Evolutionary conservation across 345 rosid species (phyloP).

Genomic region (Arabidopsis suecica): DNA sequence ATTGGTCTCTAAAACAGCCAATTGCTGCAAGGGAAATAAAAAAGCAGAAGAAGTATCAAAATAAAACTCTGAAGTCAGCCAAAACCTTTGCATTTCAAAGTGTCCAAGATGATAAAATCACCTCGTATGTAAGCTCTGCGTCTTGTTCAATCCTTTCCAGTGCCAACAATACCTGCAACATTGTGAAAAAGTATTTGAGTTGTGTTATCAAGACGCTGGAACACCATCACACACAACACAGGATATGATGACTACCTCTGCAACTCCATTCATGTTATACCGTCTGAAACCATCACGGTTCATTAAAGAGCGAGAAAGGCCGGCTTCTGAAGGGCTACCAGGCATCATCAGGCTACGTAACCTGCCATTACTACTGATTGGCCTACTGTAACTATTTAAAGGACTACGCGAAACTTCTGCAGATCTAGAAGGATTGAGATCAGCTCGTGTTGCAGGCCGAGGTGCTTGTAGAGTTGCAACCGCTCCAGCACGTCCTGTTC

Average conservation of each 20-base stretch:
- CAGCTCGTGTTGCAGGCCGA: slow-evolving; percentile 50
- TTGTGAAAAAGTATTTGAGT: not conserved
- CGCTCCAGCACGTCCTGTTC: slow-evolving; percentile 54
- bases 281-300: slow-evolving; percentile 63
- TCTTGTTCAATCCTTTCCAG: slow-evolving; percentile 90
- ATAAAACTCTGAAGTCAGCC: slow-evolving; percentile 15
- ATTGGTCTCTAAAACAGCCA: slow-evolving; percentile 79
- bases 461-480: slow-evolving; percentile 47
- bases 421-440: slow-evolving; percentile 53
- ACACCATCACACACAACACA: slow-evolving; percentile 14
- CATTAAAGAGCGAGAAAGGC: slow-evolving; percentile 49
- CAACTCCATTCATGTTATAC: slow-evolving; percentile 80
- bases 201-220: slow-evolving; percentile 1
- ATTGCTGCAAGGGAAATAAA: slow-evolving; percentile 65
- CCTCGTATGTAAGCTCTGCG: slow-evolving; percentile 84
- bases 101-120: slow-evolving; percentile 34
- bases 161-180: slow-evolving; percentile 71
- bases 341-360: slow-evolving; percentile 52
- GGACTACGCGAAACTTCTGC: slow-evolving; percentile 39
- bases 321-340: slow-evolving; percentile 58
- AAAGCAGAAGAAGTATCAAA: not conserved
- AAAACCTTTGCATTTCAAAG: slow-evolving; percentile 23
- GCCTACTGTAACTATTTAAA: slow-evolving; percentile 42
- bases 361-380: slow-evolving; percentile 42
- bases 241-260: slow-evolving; percentile 65